Percentiles rank a stretch among this genome's conserved stretches.
Evolutionary conservation across 495 filamentous ascomycete species (phyloP).

Genomic region (Neurospora discreta): DNA sequence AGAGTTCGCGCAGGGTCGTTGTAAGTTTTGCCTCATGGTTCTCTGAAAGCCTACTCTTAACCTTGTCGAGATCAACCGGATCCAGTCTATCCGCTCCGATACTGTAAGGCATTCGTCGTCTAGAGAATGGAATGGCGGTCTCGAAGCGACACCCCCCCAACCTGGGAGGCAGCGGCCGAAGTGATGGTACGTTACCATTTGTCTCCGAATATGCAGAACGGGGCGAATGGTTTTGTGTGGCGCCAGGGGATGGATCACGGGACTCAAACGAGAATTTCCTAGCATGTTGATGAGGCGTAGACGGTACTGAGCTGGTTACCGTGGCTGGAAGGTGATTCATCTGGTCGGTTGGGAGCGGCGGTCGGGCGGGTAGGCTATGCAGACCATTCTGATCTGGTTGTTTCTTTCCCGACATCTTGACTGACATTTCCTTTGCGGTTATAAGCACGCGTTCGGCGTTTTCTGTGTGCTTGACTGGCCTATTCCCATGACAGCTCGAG

Average conservation of each 20-base stretch:
- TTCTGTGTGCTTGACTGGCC: slow-evolving; percentile 32
- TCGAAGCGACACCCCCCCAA: slow-evolving; percentile 71
- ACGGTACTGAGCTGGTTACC: slow-evolving; percentile 86
- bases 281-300: slow-evolving; percentile 83
- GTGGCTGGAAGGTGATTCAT: slow-evolving; percentile 27
- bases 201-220: slow-evolving; percentile 85
- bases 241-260: slow-evolving; percentile 74
- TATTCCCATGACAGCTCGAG: slow-evolving; percentile 51
- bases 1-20: slow-evolving; percentile 71
- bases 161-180: slow-evolving; percentile 41
- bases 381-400: slow-evolving; percentile 15
- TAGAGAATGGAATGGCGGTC: slow-evolving; percentile 35
- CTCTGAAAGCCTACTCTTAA: slow-evolving; percentile 50
- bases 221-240: slow-evolving; percentile 68
- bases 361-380: slow-evolving; percentile 22
- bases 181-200: slow-evolving; percentile 56
- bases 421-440: slow-evolving; percentile 34
- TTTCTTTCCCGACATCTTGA: slow-evolving; percentile 41
- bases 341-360: slow-evolving; percentile 23
- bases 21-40: slow-evolving; percentile 70
- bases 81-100: slow-evolving; percentile 67
- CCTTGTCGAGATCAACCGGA: slow-evolving; percentile 54
- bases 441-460: slow-evolving; percentile 46
- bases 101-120: slow-evolving; percentile 80
- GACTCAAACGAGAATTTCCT: slow-evolving; percentile 75